Evolutionary conservation across 2,329 filamentous ascomycete genomes (phyloP).

Genomic region (Cercospora janseana): DNA sequence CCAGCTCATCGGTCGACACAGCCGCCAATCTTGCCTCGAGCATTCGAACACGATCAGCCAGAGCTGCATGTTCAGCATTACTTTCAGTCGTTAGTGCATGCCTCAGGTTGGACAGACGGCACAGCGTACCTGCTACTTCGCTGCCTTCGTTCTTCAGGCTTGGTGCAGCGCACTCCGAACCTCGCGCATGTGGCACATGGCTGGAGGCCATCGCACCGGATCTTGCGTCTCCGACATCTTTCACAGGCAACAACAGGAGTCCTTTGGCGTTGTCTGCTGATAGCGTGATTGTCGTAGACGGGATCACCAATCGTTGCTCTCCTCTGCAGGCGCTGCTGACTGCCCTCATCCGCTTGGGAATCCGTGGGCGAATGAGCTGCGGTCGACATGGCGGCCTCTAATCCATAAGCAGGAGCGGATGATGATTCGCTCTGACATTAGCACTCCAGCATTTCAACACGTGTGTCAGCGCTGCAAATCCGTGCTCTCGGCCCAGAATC

Average conservation of each 20-base stretch:
- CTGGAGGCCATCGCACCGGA: slow-evolving; percentile 19
- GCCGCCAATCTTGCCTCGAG: slow-evolving; percentile 21
- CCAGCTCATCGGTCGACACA: slow-evolving; percentile 11
- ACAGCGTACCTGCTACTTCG: slow-evolving; percentile 17
- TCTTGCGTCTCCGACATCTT: slow-evolving; percentile 19
- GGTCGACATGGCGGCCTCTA: slow-evolving; percentile 14
- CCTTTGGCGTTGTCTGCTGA: slow-evolving; percentile 18
- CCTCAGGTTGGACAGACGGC: not conserved
- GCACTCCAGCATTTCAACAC: slow-evolving; percentile 15
- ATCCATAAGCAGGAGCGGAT: not conserved
- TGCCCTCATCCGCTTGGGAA: slow-evolving; percentile 6
- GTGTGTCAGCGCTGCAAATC: slow-evolving; percentile 1
- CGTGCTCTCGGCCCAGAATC: not conserved
- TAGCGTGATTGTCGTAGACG: slow-evolving; percentile 18
- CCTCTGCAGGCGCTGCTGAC: slow-evolving; percentile 14
- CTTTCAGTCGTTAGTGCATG: slow-evolving; percentile 1
- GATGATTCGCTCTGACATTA: slow-evolving; percentile 8
- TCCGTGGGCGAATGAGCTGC: slow-evolving; percentile 14
- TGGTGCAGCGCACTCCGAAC: slow-evolving; percentile 21
- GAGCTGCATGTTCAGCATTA: slow-evolving; percentile 19
- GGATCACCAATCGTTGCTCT: slow-evolving; percentile 24
- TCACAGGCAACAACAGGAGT: slow-evolving; percentile 17
- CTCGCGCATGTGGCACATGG: slow-evolving; percentile 23
- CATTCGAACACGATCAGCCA: slow-evolving; percentile 21
- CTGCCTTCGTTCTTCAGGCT: slow-evolving; percentile 19